These are phyloP conservation scores for Diaporthe sp. DNA, from an alignment of 2,329 filamentous ascomycete genomes.

Conservation along the genomic window DNA sequence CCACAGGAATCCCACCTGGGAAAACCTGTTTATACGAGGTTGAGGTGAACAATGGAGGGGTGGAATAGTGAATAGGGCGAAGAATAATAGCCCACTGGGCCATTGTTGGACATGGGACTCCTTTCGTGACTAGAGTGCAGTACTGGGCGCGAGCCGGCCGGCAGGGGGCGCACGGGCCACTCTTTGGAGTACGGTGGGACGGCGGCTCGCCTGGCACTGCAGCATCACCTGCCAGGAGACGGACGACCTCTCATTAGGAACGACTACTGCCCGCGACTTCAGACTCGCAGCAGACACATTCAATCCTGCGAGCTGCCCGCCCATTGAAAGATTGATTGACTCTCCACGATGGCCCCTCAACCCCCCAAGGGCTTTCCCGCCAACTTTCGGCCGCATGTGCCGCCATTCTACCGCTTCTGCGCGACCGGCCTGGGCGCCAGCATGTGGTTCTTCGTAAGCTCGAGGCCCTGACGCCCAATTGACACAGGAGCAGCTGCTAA, in stretches of 20 bases:
- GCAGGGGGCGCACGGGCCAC: not conserved
- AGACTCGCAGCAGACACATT: constrained; percentile 4
- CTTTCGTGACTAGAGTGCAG: not conserved
- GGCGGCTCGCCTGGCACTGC: constrained; percentile 9
- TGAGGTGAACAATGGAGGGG: constrained; percentile 1
- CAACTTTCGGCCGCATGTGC: constrained; percentile 60
- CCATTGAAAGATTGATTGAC: not conserved
- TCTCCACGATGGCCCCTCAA: constrained; percentile 52
- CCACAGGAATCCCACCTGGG: constrained; percentile 14
- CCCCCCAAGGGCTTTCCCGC: constrained; percentile 46
- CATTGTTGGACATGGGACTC: constrained; percentile 1
- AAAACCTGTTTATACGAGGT: not conserved
- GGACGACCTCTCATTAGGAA: constrained; percentile 16
- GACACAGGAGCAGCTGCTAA: constrained; percentile 43
- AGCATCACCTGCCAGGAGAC: constrained; percentile 5
- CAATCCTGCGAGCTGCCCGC: not conserved
- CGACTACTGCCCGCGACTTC: not conserved
- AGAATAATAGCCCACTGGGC: constrained; percentile 3
- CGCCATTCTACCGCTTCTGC: constrained; percentile 82
- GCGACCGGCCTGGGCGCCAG: constrained; percentile 90
- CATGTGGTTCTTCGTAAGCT: constrained; percentile 99
- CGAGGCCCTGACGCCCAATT: not conserved
- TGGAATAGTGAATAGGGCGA: not conserved
- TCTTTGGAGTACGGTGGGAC: not conserved
- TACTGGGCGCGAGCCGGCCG: constrained; percentile 1